Evolutionary conservation across 73 alveolate species (phyloP).

Genomic region (Diophrys sp.): DNA sequence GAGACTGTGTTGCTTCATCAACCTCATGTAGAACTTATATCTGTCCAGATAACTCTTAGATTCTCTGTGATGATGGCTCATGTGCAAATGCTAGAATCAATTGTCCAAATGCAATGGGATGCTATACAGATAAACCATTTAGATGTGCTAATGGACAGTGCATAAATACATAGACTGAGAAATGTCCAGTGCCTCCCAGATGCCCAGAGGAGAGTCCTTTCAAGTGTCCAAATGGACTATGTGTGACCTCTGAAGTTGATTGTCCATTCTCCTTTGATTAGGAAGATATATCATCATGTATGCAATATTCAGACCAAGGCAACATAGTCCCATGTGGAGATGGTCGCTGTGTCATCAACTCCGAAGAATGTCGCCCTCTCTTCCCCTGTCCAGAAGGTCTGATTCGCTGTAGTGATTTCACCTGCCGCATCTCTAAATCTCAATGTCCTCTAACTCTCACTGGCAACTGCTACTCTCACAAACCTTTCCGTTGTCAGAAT

Average conservation of each 20-base stretch:
- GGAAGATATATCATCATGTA: neutral
- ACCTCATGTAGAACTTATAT: conserved; percentile 14
- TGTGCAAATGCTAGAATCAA: conserved; percentile 31
- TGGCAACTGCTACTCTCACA: conserved; percentile 51
- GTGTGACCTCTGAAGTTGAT: conserved; percentile 18
- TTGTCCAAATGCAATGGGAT: conserved; percentile 59
- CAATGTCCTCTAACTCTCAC: conserved; percentile 56
- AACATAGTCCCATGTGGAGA: conserved; percentile 68
- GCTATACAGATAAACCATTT: conserved; percentile 50
- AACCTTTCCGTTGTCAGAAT: conserved; percentile 55
- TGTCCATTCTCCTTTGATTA: neutral
- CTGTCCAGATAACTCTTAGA: conserved; percentile 23
- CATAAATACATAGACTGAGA: conserved; percentile 37
- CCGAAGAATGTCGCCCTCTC: conserved; percentile 72
- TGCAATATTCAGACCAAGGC: neutral
- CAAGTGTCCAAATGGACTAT: conserved; percentile 68
- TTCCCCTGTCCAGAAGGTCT: conserved; percentile 37
- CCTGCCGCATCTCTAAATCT: conserved; percentile 47
- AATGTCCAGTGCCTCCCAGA: conserved; percentile 31
- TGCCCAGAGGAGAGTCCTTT: conserved; percentile 47
- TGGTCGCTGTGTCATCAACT: conserved; percentile 60
- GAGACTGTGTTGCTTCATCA: conserved; percentile 46
- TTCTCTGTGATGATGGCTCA: conserved; percentile 61
- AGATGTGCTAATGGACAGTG: conserved; percentile 72
- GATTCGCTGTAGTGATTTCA: conserved; percentile 70